These are phyloP conservation scores for Russula abietina DNA, from an alignment of 768 basidiomycete species.

Conservation along the genomic window DNA sequence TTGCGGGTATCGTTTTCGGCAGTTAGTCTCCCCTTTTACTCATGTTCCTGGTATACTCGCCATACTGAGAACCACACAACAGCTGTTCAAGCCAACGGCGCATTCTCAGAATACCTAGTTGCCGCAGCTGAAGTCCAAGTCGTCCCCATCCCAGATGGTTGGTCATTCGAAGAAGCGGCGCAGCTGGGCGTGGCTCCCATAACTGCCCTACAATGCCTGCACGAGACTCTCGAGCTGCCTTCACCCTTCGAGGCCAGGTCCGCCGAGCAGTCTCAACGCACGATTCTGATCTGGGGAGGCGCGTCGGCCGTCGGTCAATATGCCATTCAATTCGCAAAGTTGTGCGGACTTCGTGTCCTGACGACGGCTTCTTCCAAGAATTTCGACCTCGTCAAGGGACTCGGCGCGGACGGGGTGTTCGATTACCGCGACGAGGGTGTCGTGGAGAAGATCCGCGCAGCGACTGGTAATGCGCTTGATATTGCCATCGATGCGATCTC, in stretches of 20 bases:
- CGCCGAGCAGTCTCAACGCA: neutral
- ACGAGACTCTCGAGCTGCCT: slow-evolving; percentile 17
- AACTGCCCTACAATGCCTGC: slow-evolving; percentile 21
- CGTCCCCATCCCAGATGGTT: slow-evolving; percentile 15
- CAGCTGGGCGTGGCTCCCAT: slow-evolving; percentile 19
- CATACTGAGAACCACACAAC: neutral
- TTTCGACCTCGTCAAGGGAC: slow-evolving; percentile 30
- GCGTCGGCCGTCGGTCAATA: slow-evolving; percentile 36
- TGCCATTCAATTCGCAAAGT: slow-evolving; percentile 32
- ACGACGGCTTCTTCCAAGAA: slow-evolving; percentile 36
- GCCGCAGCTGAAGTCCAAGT: slow-evolving; percentile 8
- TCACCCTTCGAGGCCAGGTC: slow-evolving; percentile 7
- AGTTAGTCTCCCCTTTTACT: neutral
- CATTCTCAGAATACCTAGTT: slow-evolving; percentile 20
- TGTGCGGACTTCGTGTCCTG: slow-evolving; percentile 32
- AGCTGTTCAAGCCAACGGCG: slow-evolving; percentile 1
- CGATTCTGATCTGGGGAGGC: slow-evolving; percentile 23
- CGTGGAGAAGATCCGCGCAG: slow-evolving; percentile 28
- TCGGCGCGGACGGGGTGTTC: slow-evolving; percentile 35
- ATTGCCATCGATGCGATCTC: slow-evolving; percentile 27
- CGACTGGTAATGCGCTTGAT: slow-evolving; percentile 24
- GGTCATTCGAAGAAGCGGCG: slow-evolving; percentile 24
- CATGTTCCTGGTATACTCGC: neutral
- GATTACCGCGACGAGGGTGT: slow-evolving; percentile 31
- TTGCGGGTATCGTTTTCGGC: slow-evolving; percentile 11